Evolutionary conservation across 148 eudicot genomes (phyloP).

Genomic region (Vaccinium corymbosum): DNA sequence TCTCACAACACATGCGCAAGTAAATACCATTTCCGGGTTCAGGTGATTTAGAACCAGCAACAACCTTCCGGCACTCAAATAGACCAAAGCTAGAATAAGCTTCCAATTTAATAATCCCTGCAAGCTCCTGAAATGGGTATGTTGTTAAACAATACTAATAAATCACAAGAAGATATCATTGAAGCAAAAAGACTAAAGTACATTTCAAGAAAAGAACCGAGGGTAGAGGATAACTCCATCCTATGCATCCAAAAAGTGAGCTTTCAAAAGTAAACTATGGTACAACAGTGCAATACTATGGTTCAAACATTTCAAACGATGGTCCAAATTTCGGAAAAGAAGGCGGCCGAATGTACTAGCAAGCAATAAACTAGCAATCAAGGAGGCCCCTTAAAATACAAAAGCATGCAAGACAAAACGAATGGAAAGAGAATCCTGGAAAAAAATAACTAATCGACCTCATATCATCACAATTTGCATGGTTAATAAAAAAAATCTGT

Average conservation of each 20-base stretch:
- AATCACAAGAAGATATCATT: constrained; percentile 4
- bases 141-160: constrained; percentile 13
- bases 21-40: constrained; percentile 81
- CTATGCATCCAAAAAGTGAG: neutral
- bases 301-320: neutral
- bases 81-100: constrained; percentile 87
- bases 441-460: neutral
- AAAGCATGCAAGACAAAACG: neutral
- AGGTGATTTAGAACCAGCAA: constrained; percentile 74
- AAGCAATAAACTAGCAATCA: neutral
- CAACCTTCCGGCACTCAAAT: constrained; percentile 87
- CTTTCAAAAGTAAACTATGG: constrained; percentile 4
- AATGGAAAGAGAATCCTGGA: neutral
- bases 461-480: neutral
- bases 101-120: constrained; percentile 78
- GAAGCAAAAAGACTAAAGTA: neutral
- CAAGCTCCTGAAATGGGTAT: constrained; percentile 69
- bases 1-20: neutral
- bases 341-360: neutral
- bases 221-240: neutral
- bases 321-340: neutral
- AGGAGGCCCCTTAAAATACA: neutral
- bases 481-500: neutral
- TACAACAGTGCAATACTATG: neutral
- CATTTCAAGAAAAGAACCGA: neutral